Evolutionary conservation across 306 rosid species (phyloP).

Genomic region (Dalbergia cultrata): DNA sequence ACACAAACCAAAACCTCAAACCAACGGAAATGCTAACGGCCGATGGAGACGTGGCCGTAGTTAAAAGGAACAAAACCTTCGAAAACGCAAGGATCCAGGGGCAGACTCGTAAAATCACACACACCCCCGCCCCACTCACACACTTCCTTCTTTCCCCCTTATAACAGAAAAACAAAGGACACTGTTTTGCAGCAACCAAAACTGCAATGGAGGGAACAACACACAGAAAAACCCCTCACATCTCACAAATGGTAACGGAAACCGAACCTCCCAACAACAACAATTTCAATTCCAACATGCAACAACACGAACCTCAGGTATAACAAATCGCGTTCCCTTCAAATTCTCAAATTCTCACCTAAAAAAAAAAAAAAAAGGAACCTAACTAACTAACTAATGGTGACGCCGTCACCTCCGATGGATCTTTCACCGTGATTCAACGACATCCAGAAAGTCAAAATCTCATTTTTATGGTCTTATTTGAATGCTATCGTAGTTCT

Average conservation of each 20-base stretch:
- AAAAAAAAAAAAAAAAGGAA: not conserved
- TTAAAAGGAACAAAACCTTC: not conserved
- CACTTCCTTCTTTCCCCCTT: not conserved
- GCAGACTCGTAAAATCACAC: slow-evolving; percentile 19
- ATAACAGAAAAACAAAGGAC: slow-evolving; percentile 36
- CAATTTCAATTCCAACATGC: slow-evolving; percentile 41
- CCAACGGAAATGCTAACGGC: slow-evolving; percentile 20
- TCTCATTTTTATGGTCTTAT: not conserved
- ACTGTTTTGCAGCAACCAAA: not conserved
- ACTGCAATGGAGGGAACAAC: slow-evolving; percentile 25
- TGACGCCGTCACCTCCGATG: slow-evolving; percentile 5
- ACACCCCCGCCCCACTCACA: too few relatives aligned
- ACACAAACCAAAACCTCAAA: not conserved
- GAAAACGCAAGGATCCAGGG: slow-evolving; percentile 11
- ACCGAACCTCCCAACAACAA: not conserved
- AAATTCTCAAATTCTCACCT: not conserved
- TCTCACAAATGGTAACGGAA: not conserved
- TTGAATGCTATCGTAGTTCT: not conserved
- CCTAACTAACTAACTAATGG: slow-evolving; percentile 39
- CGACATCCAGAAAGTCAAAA: not conserved
- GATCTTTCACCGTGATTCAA: not conserved
- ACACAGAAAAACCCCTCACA: slow-evolving; percentile 12
- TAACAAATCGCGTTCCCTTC: not conserved
- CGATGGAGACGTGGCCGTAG: not conserved
- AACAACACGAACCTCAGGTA: slow-evolving; percentile 63